Base-by-base conservation (phyloP, 83 land plant genomes). In the Picea abies region DNA sequence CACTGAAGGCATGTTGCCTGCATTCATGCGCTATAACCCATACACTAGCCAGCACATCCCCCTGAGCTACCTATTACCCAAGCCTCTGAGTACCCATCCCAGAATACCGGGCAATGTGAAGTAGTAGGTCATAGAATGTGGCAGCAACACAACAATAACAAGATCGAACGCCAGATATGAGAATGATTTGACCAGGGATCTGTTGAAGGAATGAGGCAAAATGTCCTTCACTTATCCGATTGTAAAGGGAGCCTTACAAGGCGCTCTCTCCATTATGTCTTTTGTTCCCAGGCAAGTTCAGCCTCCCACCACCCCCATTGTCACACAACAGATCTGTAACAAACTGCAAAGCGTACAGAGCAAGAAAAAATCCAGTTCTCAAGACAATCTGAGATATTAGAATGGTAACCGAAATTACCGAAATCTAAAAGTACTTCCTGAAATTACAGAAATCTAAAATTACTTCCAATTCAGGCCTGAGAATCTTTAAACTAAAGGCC, bases 21-120 rank as follows among this genome's bases (percentile, higher is more conserved):
- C 94, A 92, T 47, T 92, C 94, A 35, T 92, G 94, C 2, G 92
- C 94, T 9, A 92, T 86, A 69, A 92, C 92, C 94, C 47, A 44
- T 20, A 92, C 89, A 0, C 94, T 93, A 23, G 94, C 91, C 5
- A 87, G 79, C 23, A 92, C 86, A 60, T 86, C 84, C 0, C 92
- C 92, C 32, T 78, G 78, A 16, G 37, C 67, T 39, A 78, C 78
- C 93, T 91, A 89, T 84, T 93, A 93, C 17, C 80, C 41, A 4
- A 79, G 67, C 93, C 95, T 89, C 95, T 89, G 52, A 87, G 63
- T 23, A 84, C 32, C 89, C 85, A 83, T 15, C 65, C 80, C 61
- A 84, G 15, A 37, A 77, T 17, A 2, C 89, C 85, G 16, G 80
- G 76, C 72, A 82, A 83, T 12, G 52, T 63, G 64, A 80, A 79